phyloP scores from a whole-genome alignment of 1,139 yeast genomes.

The Taphrina confusa region DNA sequence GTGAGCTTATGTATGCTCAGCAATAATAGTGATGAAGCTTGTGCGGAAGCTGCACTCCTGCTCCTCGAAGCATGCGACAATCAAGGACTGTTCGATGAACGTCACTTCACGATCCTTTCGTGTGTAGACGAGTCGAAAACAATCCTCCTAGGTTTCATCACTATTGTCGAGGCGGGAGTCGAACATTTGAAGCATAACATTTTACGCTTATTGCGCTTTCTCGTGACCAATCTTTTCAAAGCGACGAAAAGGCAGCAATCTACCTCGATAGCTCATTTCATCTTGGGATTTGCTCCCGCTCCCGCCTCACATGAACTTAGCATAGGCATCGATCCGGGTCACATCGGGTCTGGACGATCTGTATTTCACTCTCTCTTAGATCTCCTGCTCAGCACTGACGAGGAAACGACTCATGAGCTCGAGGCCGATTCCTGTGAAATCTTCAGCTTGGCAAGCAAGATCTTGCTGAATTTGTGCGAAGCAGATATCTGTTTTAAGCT shows the following conservation, averaged over 20 bases:
- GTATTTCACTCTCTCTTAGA: slow-evolving; percentile 8
- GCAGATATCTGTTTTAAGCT: background rate
- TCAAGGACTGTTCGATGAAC: background rate
- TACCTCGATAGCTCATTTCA: slow-evolving; percentile 7
- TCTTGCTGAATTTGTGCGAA: slow-evolving; percentile 10
- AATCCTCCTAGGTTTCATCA: slow-evolving; percentile 8
- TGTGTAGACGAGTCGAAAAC: slow-evolving; percentile 20
- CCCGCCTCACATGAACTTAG: background rate
- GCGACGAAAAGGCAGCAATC: background rate
- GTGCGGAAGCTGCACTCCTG: background rate
- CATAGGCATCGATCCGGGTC: slow-evolving; percentile 11
- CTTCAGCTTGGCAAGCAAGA: background rate
- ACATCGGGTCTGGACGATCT: slow-evolving; percentile 28
- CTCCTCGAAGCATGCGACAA: background rate
- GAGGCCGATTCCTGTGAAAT: background rate
- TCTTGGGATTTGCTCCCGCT: slow-evolving; percentile 11
- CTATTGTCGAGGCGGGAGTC: slow-evolving; percentile 5
- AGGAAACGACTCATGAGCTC: background rate
- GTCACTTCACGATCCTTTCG: slow-evolving; percentile 9
- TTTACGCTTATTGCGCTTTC: background rate
- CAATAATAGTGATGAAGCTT: background rate
- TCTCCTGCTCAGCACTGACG: background rate
- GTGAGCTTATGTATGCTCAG: slow-evolving; percentile 6
- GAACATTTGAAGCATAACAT: background rate
- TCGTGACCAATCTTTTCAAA: background rate